A percentile compares a stretch with the other conserved stretches of the same genome.
phyloP scores from a whole-genome alignment of 352 stramenopile genomes.

The Phytophthora tentaculata region DNA sequence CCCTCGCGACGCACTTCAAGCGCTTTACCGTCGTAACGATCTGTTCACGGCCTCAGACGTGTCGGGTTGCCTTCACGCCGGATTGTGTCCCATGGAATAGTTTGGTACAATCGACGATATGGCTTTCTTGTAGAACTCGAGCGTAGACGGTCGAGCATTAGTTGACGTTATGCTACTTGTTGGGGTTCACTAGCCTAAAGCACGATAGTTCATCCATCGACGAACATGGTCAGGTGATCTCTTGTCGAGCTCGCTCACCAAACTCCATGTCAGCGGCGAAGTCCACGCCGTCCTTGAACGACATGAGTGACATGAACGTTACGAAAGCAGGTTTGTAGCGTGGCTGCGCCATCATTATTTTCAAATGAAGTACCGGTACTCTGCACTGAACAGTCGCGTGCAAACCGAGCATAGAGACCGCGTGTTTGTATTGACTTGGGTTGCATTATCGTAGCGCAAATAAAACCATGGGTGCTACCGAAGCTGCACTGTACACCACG shows the following conservation, averaged over 20 bases:
- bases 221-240: not conserved
- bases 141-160: not conserved
- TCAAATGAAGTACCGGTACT: no score
- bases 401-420: no score
- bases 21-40: not conserved
- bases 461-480: not conserved
- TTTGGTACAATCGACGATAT: not conserved
- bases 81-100: not conserved
- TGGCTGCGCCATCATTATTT: no score
- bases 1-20: not conserved
- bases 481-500: not conserved
- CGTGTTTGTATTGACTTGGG: not conserved
- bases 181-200: not conserved
- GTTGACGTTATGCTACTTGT: conserved; percentile 4
- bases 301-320: not conserved
- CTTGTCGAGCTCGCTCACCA: not conserved
- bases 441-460: not conserved
- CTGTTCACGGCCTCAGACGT: not conserved
- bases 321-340: no score
- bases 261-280: no score
- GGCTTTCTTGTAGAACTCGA: conserved; percentile 3
- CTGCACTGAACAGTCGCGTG: no score
- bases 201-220: not conserved
- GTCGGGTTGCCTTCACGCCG: not conserved
- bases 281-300: not conserved